These are phyloP conservation scores for Luffa aegyptiaca DNA, from an alignment of 306 rosid genomes.

Conservation along the genomic window DNA sequence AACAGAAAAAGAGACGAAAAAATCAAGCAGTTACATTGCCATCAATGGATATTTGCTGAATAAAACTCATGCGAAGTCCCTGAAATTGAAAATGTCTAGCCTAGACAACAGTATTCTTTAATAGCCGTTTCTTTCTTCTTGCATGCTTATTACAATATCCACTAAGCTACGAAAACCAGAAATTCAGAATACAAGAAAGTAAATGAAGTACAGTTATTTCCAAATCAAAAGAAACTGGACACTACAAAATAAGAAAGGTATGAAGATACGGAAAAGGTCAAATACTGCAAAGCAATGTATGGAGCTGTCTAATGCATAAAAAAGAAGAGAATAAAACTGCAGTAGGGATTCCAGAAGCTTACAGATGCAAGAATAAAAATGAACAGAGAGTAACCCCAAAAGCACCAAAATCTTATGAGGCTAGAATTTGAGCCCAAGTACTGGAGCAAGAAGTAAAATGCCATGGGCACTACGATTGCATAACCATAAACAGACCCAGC, in stretches of 20 bases:
- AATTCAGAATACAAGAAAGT: not conserved
- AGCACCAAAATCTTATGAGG: conserved; percentile 81
- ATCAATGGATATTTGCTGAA: not conserved
- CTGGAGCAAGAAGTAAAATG: conserved; percentile 74
- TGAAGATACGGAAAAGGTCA: not conserved
- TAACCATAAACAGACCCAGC: conserved; percentile 81
- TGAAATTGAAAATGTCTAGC: not conserved
- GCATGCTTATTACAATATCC: not conserved
- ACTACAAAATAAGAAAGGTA: not conserved
- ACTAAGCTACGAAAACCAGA: not conserved
- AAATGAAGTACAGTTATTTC: not conserved
- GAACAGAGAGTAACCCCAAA: conserved; percentile 99
- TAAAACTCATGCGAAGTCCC: not conserved
- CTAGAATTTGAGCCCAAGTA: conserved; percentile 71
- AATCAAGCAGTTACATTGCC: not conserved
- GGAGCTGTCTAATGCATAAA: not conserved
- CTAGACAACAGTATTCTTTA: not conserved
- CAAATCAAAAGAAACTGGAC: not conserved
- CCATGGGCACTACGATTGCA: conserved; percentile 69
- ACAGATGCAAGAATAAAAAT: conserved; percentile 72
- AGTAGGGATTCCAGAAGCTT: conserved; percentile 31
- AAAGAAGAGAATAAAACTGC: not conserved
- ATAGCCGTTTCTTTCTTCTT: not conserved
- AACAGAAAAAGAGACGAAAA: conserved; percentile 11
- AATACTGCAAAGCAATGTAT: not conserved